Evolutionary conservation across 2,329 filamentous ascomycete genomes (phyloP), one percentile per base, ranked within the genome.

Genomic region (Teratosphaeria gauchensis): DNA sequence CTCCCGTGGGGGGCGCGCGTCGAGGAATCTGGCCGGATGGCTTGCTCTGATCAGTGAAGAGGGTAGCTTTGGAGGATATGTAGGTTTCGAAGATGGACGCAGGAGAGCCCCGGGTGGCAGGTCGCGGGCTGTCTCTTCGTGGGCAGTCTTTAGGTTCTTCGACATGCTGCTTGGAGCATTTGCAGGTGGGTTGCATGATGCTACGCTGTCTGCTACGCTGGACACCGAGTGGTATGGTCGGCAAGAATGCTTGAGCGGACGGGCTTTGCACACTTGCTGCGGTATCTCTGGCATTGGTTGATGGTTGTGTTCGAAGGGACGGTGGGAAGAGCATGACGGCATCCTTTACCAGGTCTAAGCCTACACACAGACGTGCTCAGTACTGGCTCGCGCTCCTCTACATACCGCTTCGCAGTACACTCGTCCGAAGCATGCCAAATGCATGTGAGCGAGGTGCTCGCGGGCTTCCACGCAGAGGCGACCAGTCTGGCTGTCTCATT

Each of bases 1-100:
- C 77, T 82, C 82, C 87, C 82, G 81, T 76, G 77, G 73, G 85
- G 84, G 82, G 83, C 86, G 81, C 88, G 89, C 87, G 86, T 90
- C 87, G 83, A 84, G 64, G 81, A 74, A 74, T 75, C 86, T 86
- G 87, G 87, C 82, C 83, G 84, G 81, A 81, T 81, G 82, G 82
- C 84, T 77, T 84, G 84, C 81, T 85, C 80, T 79, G 58, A 58
- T 61, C 35, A 56, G 80, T 75, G 77, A 80, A 81, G 80, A 82
- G 80, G n/a, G 42, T 48, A 48, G 80, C 80, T 74, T 72, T 71
- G 67, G 73, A 77, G 75, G 71, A 65, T 68, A 66, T 64, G 68
- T 69, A 68, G 65, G 65, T 63, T 63, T 62, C 56, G 59, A 59
- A 31, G 52, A 53, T 42, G 48, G 53, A 56, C 63, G 61, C 64